phyloP scores from a whole-genome alignment of 106 monocot genomes.

The Dioscorea alata region DNA sequence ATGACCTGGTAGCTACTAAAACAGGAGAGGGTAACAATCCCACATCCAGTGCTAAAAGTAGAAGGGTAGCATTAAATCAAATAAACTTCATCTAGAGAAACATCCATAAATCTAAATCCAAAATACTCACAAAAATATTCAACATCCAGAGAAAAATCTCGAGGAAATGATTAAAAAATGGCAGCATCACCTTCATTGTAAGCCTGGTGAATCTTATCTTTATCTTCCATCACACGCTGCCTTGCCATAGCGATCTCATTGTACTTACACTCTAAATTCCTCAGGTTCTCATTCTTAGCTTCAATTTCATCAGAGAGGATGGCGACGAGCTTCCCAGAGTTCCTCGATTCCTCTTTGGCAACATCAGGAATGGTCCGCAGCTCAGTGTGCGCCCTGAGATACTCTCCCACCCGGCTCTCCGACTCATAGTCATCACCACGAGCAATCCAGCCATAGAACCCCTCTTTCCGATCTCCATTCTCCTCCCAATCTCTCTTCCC shows the following conservation, averaged over 20 bases:
- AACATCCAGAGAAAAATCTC: too few relatives aligned
- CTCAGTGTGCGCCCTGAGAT: slow-evolving; percentile 14
- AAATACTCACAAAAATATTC: too few relatives aligned
- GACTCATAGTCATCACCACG: slow-evolving; percentile 29
- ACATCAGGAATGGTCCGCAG: slow-evolving; percentile 43
- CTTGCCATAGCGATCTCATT: slow-evolving; percentile 24
- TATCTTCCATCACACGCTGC: slow-evolving; percentile 30
- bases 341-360: slow-evolving; percentile 16
- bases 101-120: too few relatives aligned
- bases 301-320: slow-evolving; percentile 31
- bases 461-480: not conserved
- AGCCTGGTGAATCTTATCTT: slow-evolving; percentile 36
- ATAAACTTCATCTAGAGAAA: too few relatives aligned
- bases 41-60: too few relatives aligned
- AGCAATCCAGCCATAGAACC: slow-evolving; percentile 51
- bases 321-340: slow-evolving; percentile 34
- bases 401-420: slow-evolving; percentile 15
- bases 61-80: too few relatives aligned
- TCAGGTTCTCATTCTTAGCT: slow-evolving; percentile 31
- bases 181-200: slow-evolving; percentile 39
- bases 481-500: slow-evolving; percentile 39
- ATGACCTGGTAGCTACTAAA: too few relatives aligned
- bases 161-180: too few relatives aligned
- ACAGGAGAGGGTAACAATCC: too few relatives aligned
- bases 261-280: slow-evolving; percentile 31